Conservation (phyloP, 1,139 yeast species). For the Saccharomyces hybrid region DNA sequence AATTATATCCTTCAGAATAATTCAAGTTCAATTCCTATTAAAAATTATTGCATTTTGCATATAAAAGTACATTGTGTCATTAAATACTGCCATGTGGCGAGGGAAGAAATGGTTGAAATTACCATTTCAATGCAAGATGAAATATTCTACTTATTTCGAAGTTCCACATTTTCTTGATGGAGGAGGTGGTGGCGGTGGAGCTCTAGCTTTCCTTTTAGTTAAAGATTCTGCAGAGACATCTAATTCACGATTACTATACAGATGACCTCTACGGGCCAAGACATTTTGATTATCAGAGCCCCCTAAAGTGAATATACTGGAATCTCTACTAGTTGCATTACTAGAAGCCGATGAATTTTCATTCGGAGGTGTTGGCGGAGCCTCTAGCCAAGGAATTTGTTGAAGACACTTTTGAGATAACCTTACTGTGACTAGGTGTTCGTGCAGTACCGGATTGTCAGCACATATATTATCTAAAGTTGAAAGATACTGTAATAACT, state of each 20-base stretch:
- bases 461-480: slow-evolving; percentile 30
- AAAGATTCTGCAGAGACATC: slow-evolving; percentile 33
- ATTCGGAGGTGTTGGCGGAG: slow-evolving; percentile 10
- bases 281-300: not conserved
- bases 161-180: slow-evolving; percentile 4
- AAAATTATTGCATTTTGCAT: not conserved
- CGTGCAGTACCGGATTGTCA: slow-evolving; percentile 24
- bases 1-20: not conserved
- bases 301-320: slow-evolving; percentile 12
- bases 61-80: not conserved
- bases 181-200: slow-evolving; percentile 10
- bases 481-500: slow-evolving; percentile 43
- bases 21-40: not conserved
- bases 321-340: slow-evolving; percentile 13
- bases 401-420: slow-evolving; percentile 57
- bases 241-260: slow-evolving; percentile 8
- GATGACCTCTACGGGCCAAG: slow-evolving; percentile 3
- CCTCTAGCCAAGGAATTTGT: slow-evolving; percentile 46
- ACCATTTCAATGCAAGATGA: not conserved
- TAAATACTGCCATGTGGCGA: not conserved
- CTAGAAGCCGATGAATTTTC: slow-evolving; percentile 8
- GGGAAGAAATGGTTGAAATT: not conserved
- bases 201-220: slow-evolving; percentile 12
- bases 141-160: not conserved
- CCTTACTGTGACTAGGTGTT: slow-evolving; percentile 42